phyloP scores from a whole-genome alignment of 768 basidiomycete genomes.

The Kwoniella dendrophila region DNA sequence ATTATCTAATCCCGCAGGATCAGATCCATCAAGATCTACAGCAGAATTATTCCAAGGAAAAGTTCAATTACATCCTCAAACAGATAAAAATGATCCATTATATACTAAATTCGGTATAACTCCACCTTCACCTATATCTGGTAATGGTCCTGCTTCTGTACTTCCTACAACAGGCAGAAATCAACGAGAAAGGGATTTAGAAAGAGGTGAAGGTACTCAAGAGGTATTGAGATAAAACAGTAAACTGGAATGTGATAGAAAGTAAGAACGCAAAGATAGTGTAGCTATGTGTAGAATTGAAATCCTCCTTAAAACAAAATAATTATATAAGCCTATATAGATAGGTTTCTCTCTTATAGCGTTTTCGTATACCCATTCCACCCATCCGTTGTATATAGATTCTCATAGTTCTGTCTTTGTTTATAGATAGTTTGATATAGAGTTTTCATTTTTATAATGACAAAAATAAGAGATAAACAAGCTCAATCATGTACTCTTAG shows the following conservation, averaged over 20 bases:
- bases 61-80: conserved; percentile 85
- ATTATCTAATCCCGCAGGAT: conserved; percentile 78
- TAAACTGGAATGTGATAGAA: background rate
- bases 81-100: conserved; percentile 65
- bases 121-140: conserved; percentile 5
- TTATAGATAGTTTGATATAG: no score
- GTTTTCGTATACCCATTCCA: no score
- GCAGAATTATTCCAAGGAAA: conserved; percentile 59
- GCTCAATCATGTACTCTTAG: no score
- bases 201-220: conserved; percentile 9
- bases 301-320: no score
- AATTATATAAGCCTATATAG: no score
- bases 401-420: no score
- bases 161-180: background rate
- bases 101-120: conserved; percentile 27
- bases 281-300: background rate
- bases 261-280: no score
- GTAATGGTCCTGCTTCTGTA: background rate
- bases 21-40: conserved; percentile 58
- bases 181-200: conserved; percentile 7
- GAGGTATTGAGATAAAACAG: conserved; percentile 13
- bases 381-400: no score
- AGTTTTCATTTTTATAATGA: no score
- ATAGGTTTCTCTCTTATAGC: no score
- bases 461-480: no score